Evolutionary conservation across 1,284 basidiomycete species (phyloP).

Genomic region (Puccinia hordei): DNA sequence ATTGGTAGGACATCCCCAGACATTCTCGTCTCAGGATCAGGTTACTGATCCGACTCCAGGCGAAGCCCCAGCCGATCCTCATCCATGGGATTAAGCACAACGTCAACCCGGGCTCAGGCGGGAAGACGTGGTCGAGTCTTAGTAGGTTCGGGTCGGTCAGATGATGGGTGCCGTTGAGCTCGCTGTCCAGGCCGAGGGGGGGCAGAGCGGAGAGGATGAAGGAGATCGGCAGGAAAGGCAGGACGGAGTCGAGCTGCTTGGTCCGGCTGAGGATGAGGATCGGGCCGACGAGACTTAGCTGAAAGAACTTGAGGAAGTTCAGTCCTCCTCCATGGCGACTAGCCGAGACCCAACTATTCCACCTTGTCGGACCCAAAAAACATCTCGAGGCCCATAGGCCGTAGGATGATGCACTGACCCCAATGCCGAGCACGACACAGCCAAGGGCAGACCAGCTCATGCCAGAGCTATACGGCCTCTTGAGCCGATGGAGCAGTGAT

Average conservation of each 20-base stretch:
- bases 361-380: conserved; percentile 38
- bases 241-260: conserved; percentile 36
- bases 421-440: conserved; percentile 24
- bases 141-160: conserved; percentile 2
- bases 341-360: conserved; percentile 35
- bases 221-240: conserved; percentile 46
- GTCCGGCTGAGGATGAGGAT: conserved; percentile 46
- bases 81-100: conserved; percentile 46
- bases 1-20: conserved; percentile 13
- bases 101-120: conserved; percentile 40
- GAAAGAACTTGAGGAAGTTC: conserved; percentile 38
- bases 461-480: conserved; percentile 24
- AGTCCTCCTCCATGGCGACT: conserved; percentile 17
- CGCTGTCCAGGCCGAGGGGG: not conserved
- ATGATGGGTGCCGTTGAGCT: conserved; percentile 2
- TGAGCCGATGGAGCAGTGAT: conserved; percentile 25
- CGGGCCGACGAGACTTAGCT: conserved; percentile 44
- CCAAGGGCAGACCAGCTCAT: conserved; percentile 47
- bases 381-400: conserved; percentile 44
- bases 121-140: conserved; percentile 29
- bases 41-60: conserved; percentile 19
- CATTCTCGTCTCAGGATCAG: conserved; percentile 32
- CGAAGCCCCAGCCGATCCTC: conserved; percentile 41
- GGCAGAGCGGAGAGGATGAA: conserved; percentile 33
- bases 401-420: conserved; percentile 42